Base-by-base conservation (phyloP, 306 rosid species). In the Vigna unguiculata region DNA sequence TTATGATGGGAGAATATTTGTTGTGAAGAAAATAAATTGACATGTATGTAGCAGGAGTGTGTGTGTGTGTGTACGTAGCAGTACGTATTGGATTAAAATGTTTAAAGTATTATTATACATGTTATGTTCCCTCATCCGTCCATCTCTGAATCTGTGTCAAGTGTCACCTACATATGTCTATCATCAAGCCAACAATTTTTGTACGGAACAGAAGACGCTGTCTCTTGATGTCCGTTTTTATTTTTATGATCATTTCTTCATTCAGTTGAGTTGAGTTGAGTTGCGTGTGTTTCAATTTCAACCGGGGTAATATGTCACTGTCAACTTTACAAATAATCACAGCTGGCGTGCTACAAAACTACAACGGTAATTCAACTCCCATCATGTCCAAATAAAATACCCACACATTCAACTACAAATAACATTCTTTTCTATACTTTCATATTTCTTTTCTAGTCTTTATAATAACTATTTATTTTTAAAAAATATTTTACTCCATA, bases 251-350 rank as follows among this genome's bases (percentile, higher is more conserved):
- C 16, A 43, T 43, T 3, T 43, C 12, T 43, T 41, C 9, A 0
- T 12, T 1, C 1, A 2, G 15, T 11, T 43, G 4, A 40, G 45
- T 11, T 1, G 5, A 2, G 15, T 11, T 43, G 4, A 40, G 45
- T 11, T 43, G 48, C 11, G 9, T 51, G 12, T 16, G 46, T 61
- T 61, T 60, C 11, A 28, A 60, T 61, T 30, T 28, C 40, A 60
- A 60, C 20, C 6, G 32, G 22, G 45, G 45, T 7, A 60, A 61
- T n/a, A 36, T 34, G 69, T 63, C 28, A 14, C n/a, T 34, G 28
- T 36, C 69, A 36, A 63, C 69, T 63, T 63, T 63, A 36, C 48
- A 62, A 62, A 62, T 36, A 9, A 32, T 62, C 16, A 63, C 48
- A 63, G 69, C 69, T 63, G 69, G 48, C 25, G 38, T 34, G 48